Evolutionary conservation across 148 eudicot species (phyloP).

Genomic region (Rhododendron henanense): DNA sequence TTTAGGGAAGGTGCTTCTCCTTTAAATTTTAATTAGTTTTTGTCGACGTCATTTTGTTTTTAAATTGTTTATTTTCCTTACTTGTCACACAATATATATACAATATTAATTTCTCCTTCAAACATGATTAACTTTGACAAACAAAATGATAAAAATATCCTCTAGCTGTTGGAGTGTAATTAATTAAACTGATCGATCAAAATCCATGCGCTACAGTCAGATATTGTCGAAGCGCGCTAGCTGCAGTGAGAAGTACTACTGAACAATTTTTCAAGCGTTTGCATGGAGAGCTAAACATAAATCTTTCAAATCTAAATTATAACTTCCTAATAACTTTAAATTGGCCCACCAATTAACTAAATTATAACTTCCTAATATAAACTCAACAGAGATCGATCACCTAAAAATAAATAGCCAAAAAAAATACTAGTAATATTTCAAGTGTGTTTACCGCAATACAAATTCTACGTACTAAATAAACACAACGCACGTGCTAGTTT

Average conservation of each 20-base stretch:
- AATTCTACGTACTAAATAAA: neutral
- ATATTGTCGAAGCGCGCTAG: neutral
- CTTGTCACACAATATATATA: neutral
- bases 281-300: neutral
- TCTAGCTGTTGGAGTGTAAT: too few species aligned
- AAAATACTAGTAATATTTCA: neutral
- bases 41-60: neutral
- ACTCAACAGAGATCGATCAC: neutral
- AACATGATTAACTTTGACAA: neutral
- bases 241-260: too few species aligned
- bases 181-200: too few species aligned
- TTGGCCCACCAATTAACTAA: too few species aligned
- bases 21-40: neutral
- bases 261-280: neutral
- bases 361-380: neutral
- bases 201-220: too few species aligned
- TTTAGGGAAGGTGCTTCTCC: neutral
- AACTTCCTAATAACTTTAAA: neutral
- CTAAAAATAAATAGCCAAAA: neutral
- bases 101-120: neutral
- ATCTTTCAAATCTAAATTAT: too few species aligned
- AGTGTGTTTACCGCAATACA: neutral
- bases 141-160: too few species aligned
- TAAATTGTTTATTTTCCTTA: neutral
- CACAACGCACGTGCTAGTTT: too few species aligned